Base-by-base conservation (phyloP, 73 alveolate genomes). In the Symbiodinium pilosum region DNA sequence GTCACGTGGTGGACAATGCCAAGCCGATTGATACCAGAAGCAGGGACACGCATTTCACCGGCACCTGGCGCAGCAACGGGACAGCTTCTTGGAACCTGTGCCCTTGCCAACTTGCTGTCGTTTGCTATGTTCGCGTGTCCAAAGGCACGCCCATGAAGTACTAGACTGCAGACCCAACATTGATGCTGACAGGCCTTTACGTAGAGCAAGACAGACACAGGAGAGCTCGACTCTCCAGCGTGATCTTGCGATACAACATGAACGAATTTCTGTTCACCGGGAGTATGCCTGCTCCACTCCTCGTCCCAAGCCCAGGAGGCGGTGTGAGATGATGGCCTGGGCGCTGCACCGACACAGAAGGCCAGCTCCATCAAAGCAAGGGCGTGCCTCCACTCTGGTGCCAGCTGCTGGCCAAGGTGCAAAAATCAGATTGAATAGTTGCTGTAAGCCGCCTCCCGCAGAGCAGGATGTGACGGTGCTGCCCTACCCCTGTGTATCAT, bases 21-120 rank as follows among this genome's bases (percentile, higher is more conserved):
- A 91, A 75, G 88, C 97, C 97, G 51, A 86, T 26, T 64, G 89
- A 91, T 68, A 91, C 97, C 51, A 91, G 32, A 43, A 91, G 97
- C 97, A 91, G 81, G 81, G 97, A 91, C 77, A 69, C 97, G 88
- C 87, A 69, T 43, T 91, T 91, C 88, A 91, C 97, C 12, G 97
- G 88, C 97, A 91, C 97, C 97, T 91, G 89, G n/a, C n/a, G n/a
- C n/a, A n/a, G n/a, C n/a, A n/a, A n/a, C n/a, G n/a, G n/a, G n/a
- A n/a, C n/a, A n/a, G n/a, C n/a, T n/a, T n/a, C n/a, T n/a, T n/a
- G n/a, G n/a, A n/a, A n/a, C n/a, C n/a, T n/a, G n/a, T n/a, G n/a
- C n/a, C n/a, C n/a, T n/a, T n/a, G n/a, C n/a, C n/a, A n/a, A n/a
- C n/a, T n/a, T n/a, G n/a, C n/a, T n/a, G n/a, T n/a, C n/a, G n/a